phyloP scores from a whole-genome alignment of 257 asterid genomes.

The Scutellaria minor region DNA sequence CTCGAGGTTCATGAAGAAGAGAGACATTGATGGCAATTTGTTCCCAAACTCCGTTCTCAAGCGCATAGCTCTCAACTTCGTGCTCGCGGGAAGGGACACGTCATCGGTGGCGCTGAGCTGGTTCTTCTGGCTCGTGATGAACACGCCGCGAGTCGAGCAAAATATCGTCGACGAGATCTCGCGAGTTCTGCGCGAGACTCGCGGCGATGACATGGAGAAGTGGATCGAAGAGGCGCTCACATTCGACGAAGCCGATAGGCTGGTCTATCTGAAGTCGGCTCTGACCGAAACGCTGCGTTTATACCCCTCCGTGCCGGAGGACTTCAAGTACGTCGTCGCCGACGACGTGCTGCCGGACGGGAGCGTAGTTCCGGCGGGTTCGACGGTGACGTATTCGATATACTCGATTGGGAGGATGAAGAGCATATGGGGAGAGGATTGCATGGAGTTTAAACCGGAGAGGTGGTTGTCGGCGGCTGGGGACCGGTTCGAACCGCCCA shows the following conservation, averaged over 20 bases:
- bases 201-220: slow-evolving; percentile 48
- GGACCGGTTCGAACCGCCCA: slow-evolving; percentile 70
- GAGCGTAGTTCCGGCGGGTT: slow-evolving; percentile 67
- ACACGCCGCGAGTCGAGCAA: slow-evolving; percentile 54
- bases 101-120: slow-evolving; percentile 91
- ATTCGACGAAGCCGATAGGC: slow-evolving; percentile 76
- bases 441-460: slow-evolving; percentile 88
- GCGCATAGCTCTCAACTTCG: slow-evolving; percentile 80
- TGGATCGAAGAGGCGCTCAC: slow-evolving; percentile 79
- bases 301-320: slow-evolving; percentile 86
- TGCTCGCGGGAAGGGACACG: slow-evolving; percentile 84
- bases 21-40: slow-evolving; percentile 59
- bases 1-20: slow-evolving; percentile 77
- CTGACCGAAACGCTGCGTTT: slow-evolving; percentile 78
- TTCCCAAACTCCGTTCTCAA: slow-evolving; percentile 59
- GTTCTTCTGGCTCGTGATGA: slow-evolving; percentile 87
- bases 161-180: slow-evolving; percentile 59
- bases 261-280: slow-evolving; percentile 72
- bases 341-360: slow-evolving; percentile 86
- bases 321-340: slow-evolving; percentile 68
- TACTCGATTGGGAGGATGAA: slow-evolving; percentile 79
- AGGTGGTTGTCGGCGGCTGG: slow-evolving; percentile 67
- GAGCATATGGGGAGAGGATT: slow-evolving; percentile 82
- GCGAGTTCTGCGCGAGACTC: slow-evolving; percentile 44
- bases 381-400: slow-evolving; percentile 81